Evolutionary conservation across 2,329 filamentous ascomycete species (phyloP).

Genomic region (Aureobasidium sp.): DNA sequence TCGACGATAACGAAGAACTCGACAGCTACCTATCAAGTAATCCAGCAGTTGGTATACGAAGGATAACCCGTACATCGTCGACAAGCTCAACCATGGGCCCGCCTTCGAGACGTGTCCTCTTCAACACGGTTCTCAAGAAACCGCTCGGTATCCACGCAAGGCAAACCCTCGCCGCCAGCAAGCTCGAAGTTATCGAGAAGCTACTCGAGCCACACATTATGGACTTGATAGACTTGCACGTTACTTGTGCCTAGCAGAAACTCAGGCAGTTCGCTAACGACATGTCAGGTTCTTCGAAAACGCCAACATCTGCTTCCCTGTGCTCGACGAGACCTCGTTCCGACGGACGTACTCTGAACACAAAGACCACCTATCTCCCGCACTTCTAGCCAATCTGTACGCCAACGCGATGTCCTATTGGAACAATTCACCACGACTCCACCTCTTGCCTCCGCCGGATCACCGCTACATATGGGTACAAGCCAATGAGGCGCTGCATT

Average conservation of each 20-base stretch:
- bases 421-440: constrained; percentile 39
- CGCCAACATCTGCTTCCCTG: constrained; percentile 42
- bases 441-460: constrained; percentile 41
- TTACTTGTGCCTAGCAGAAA: neutral
- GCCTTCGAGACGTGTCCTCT: constrained; percentile 5
- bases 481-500: constrained; percentile 43
- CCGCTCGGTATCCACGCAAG: neutral
- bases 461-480: constrained; percentile 46
- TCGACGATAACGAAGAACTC: neutral
- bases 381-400: constrained; percentile 44
- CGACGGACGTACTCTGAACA: constrained; percentile 31
- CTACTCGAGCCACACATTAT: neutral
- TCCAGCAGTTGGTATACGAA: neutral
- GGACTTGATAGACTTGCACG: constrained; percentile 1
- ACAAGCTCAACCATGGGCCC: neutral
- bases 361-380: constrained; percentile 41
- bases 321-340: constrained; percentile 44
- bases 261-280: neutral
- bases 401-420: constrained; percentile 42
- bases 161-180: neutral
- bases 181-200: constrained; percentile 6
- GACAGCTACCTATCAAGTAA: neutral
- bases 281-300: constrained; percentile 43
- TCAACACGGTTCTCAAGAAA: constrained; percentile 6
- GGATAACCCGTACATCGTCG: constrained; percentile 1